Evolutionary conservation across 2,329 filamentous ascomycete genomes (phyloP), one percentile per base, ranked within the genome.

Genomic region (Stagonosporopsis chrysanthemi): DNA sequence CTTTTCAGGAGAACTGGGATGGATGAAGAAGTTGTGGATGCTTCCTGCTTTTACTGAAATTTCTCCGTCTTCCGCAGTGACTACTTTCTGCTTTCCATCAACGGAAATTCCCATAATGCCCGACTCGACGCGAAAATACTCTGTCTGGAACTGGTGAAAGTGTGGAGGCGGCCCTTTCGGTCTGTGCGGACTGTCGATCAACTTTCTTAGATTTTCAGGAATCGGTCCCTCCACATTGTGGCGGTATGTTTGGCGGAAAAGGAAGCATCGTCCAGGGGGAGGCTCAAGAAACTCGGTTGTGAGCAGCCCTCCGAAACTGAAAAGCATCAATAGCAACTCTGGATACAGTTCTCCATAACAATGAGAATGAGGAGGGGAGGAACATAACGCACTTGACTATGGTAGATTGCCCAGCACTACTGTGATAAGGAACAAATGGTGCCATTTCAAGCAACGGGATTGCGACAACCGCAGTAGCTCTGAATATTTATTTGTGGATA

Each of bases 121-220:
- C 14, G 65, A 52, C 29, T 67, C 40, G 2, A 75, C 68, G 14
- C 61, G 50, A 49, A 74, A 70, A 52, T 67, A 75, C 52, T 76
- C 74, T 1, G 58, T 68, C 55, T 76, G 73, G 47, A 67, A 69
- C 22, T 52, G 65, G 53, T 77, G 74, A 47, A 77, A 72, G 49
- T 77, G 75, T 31, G 63, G 50, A 14, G 65, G 73, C 19, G 73
- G 73, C 22, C 51, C 51, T 54, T 47, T 54, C 7, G 51, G 51
- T 17, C 51, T 46, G 4, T 54, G 23, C 12, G 43, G 51, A 28
- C 42, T 47, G 35, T 54, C 35, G 36, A 54, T 54, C 22, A 54
- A 17, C 33, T 40, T 55, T 41, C 33, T 45, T 23, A 51, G 33
- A 44, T 56, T 51, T 23, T 60, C 56, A 23, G 46, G 43, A 29